Base-by-base conservation (phyloP, 2,329 filamentous ascomycete species). In the Tolypocladium album region DNA sequence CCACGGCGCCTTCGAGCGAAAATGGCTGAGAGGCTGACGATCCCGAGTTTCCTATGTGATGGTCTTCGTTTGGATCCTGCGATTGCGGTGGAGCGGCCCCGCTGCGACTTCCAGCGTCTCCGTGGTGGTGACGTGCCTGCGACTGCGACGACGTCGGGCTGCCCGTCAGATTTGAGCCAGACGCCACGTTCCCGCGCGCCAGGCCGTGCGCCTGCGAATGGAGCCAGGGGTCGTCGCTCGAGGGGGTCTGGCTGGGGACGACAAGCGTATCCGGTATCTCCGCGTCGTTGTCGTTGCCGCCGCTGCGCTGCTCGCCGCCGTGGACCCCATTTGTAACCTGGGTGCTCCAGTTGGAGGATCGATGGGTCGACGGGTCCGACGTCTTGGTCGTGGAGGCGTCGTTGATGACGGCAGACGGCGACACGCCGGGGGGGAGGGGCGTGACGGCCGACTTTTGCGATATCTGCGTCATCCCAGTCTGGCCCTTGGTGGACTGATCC, bases 341-440 rank as follows among this genome's bases (percentile, higher is more conserved):
- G 0, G 88, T 90, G 70, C 88, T 87, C 71, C 82, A 82, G 64
- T 83, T 81, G 2, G 83, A 85, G 1, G 84, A 86, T 15, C 86
- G 87, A 58, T 79, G 77, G 20, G 78, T 76, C 3, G 88, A 91
- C 7, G 85, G 83, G 62, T 89, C 86, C 1, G 89, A 90, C 2
- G 89, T 92, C 74, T 96, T 94, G n/a, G 92, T 96, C 1, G 92
- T 95, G 2, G 92, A 96, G 1, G 92, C 93, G 68, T 96, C 92
- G 67, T 97, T 97, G 58, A 87, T 76, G 61, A 82, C 72, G 15
- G 81, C 82, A 34, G 81, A 83, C 17, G 83, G 83, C 5, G 82
- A 83, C 58, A 84, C 75, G 4, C 82, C 84, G 0, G 79, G 74
- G 0, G 84, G 82, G 3, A 87, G 72, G 24, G 82, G 76, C 20